A percentile compares a stretch with the other conserved stretches of the same genome.
Evolutionary conservation across 1,139 yeast species (phyloP).

Genomic region (Entelexis paramagnoliae): DNA sequence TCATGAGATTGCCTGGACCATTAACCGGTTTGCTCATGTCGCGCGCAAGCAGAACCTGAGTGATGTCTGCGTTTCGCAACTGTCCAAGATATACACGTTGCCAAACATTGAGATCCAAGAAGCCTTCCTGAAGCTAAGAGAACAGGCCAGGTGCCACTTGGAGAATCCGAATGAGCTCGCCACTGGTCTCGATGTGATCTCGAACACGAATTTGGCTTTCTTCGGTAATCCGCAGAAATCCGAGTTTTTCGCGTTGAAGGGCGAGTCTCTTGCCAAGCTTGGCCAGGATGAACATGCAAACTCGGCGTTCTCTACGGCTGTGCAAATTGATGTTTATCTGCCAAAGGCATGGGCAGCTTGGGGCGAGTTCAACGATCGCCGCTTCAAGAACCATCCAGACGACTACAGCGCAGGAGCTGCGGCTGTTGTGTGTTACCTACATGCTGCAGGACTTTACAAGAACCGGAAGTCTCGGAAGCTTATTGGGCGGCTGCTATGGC

Average conservation of each 20-base stretch:
- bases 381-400: conserved; percentile 74
- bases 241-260: conserved; percentile 91
- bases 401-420: conserved; percentile 83
- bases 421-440: conserved; percentile 90
- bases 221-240: conserved; percentile 97
- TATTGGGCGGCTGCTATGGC: conserved; percentile 85
- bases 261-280: conserved; percentile 90
- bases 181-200: conserved; percentile 92
- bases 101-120: conserved; percentile 98
- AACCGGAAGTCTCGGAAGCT: conserved; percentile 83
- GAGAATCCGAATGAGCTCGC: conserved; percentile 79
- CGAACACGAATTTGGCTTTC: conserved; percentile 89
- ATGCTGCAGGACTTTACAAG: conserved; percentile 94
- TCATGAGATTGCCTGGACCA: conserved; percentile 99
- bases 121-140: conserved; percentile 88
- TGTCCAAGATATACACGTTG: conserved; percentile 85
- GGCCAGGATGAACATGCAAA: conserved; percentile 90
- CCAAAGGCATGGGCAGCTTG: conserved; percentile 99
- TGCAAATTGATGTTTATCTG: conserved; percentile 81
- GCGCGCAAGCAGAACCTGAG: conserved; percentile 96
- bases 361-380: conserved; percentile 89
- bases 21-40: conserved; percentile 95
- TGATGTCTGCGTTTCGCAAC: conserved; percentile 86
- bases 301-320: conserved; percentile 95
- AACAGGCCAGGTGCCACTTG: conserved; percentile 95